A percentile compares a stretch with the other conserved stretches of the same genome.
Conservation (phyloP, 768 basidiomycete genomes). For the Leccinum aurantiacum region DNA sequence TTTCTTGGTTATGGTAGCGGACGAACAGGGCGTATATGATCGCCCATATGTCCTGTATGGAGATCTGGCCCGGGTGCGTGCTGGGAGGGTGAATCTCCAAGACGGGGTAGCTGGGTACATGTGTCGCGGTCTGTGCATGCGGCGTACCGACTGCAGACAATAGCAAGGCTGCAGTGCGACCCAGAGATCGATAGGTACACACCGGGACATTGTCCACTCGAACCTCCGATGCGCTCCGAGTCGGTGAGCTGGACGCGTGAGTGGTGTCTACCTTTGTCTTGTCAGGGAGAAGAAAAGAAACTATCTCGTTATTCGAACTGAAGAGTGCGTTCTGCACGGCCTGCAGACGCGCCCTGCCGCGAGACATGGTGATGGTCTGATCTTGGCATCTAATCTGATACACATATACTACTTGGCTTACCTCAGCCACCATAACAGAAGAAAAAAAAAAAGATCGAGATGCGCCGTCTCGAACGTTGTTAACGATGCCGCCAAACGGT, state of each 20-base stretch:
- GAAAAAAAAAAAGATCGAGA: neutral
- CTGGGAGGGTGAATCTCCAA: conserved; percentile 12
- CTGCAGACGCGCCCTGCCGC: conserved; percentile 5
- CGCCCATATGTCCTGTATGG: conserved; percentile 40
- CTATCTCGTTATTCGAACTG: neutral
- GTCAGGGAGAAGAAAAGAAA: conserved; percentile 18
- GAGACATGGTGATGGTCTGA: conserved; percentile 4
- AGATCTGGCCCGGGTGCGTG: conserved; percentile 8
- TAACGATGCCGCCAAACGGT: conserved; percentile 42
- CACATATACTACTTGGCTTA: neutral
- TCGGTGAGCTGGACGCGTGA: neutral
- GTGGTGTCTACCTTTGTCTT: conserved; percentile 10
- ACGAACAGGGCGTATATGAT: conserved; percentile 43
- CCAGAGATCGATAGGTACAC: conserved; percentile 16
- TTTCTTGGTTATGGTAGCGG: conserved; percentile 38
- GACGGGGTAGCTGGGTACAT: conserved; percentile 23
- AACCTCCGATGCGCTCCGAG: neutral
- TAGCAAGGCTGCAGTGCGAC: conserved; percentile 10
- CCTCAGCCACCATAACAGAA: conserved; percentile 5
- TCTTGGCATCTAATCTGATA: conserved; percentile 15
- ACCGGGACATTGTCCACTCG: conserved; percentile 8
- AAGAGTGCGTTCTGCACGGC: conserved; percentile 16
- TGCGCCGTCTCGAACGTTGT: neutral
- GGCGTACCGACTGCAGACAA: conserved; percentile 24
- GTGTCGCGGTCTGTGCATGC: conserved; percentile 17